These are phyloP conservation scores for Pleurostoma richardsiae DNA, from an alignment of 2,329 filamentous ascomycete species.

Conservation along the genomic window DNA sequence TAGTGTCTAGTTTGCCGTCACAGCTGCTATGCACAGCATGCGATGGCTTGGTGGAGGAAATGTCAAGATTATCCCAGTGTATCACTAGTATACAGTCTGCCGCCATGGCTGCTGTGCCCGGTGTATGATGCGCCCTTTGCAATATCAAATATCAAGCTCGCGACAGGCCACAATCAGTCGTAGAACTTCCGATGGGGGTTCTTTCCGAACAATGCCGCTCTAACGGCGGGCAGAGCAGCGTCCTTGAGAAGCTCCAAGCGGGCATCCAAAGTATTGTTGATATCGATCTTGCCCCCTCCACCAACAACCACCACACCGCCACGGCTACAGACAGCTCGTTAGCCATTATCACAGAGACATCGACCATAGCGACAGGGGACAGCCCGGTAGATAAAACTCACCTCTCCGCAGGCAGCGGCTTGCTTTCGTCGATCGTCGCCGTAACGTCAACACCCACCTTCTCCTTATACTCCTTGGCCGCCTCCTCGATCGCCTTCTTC, in stretches of 20 bases:
- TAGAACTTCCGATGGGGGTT: conserved; percentile 95
- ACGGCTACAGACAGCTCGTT: conserved; percentile 48
- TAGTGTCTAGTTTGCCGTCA: no score
- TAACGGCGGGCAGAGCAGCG: conserved; percentile 77
- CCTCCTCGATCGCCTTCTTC: conserved; percentile 73
- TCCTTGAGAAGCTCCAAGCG: conserved; percentile 80
- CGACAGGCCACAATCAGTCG: conserved; percentile 52
- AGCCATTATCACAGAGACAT: background rate
- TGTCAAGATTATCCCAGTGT: no score
- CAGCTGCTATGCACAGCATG: no score
- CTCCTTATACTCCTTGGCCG: conserved; percentile 79
- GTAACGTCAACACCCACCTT: conserved; percentile 64
- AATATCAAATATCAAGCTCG: no score
- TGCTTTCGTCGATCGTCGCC: conserved; percentile 70
- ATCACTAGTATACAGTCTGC: no score
- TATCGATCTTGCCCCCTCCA: conserved; percentile 87
- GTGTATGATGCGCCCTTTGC: no score
- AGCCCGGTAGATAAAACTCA: conserved; percentile 44
- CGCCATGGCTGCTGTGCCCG: no score
- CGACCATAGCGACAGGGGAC: background rate
- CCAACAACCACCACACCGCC: conserved; percentile 80
- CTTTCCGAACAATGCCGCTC: conserved; percentile 84
- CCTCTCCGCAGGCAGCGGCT: conserved; percentile 76
- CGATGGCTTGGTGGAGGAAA: no score
- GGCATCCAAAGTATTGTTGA: conserved; percentile 97